These are phyloP conservation scores for Pseudogymnoascus sp. DNA, from an alignment of 2,329 filamentous ascomycete species.

Conservation along the genomic window DNA sequence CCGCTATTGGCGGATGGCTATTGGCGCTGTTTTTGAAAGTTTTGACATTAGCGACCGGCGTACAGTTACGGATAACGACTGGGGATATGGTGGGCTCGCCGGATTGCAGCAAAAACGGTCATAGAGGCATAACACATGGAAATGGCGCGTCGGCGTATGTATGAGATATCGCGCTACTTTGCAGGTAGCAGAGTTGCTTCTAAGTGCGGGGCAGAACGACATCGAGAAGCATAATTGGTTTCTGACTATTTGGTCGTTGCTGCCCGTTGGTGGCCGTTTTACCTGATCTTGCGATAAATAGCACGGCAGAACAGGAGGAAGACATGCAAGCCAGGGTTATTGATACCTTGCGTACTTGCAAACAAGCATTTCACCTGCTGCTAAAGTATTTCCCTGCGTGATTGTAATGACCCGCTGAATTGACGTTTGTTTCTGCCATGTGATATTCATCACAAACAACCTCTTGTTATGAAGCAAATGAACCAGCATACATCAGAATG, in stretches of 20 bases:
- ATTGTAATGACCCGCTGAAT: neutral
- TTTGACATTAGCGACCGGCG: slow-evolving; percentile 6
- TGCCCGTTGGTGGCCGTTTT: neutral
- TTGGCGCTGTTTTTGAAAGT: neutral
- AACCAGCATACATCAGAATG: neutral
- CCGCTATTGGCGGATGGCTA: neutral
- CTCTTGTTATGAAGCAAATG: neutral
- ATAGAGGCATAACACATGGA: slow-evolving; percentile 4
- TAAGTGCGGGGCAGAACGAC: neutral
- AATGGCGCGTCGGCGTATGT: slow-evolving; percentile 1
- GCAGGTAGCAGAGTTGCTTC: neutral
- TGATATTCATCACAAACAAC: neutral
- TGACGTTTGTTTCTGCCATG: neutral
- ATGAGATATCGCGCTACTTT: slow-evolving; percentile 1
- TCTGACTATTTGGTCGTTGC: neutral
- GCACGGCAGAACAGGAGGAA: neutral
- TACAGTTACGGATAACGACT: slow-evolving; percentile 5
- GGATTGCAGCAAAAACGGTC: slow-evolving; percentile 7
- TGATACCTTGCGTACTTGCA: neutral
- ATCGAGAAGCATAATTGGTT: neutral
- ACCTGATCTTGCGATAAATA: slow-evolving; percentile 3
- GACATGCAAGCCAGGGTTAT: neutral
- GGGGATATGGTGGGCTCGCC: neutral
- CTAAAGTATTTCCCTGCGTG: neutral
- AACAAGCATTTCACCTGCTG: neutral